A percentile compares a stretch with the other conserved stretches of the same genome.
Conservation (phyloP, 805 yeast species). For the Ogataea pilisensis region DNA sequence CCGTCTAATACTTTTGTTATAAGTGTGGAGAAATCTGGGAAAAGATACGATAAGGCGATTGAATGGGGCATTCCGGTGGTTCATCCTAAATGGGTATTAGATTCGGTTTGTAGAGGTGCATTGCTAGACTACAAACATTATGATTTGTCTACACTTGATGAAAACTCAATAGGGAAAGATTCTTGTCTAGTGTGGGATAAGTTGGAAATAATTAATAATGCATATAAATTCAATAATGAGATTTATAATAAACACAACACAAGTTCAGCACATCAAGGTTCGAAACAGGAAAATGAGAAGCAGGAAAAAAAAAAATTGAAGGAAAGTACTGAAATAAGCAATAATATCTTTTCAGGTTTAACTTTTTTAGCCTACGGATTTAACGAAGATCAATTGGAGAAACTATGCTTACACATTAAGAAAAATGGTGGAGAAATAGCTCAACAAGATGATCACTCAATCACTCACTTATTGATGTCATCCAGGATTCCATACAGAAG, state of each 20-base stretch:
- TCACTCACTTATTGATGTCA: conserved; percentile 33
- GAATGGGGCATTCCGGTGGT: conserved; percentile 51
- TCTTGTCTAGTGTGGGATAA: conserved; percentile 39
- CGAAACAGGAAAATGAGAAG: neutral
- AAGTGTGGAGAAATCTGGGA: conserved; percentile 48
- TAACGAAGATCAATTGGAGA: conserved; percentile 14
- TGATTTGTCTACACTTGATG: conserved; percentile 24
- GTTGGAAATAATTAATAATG: conserved; percentile 4
- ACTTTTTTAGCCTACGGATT: conserved; percentile 37
- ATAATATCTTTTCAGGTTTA: conserved; percentile 36
- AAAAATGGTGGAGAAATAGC: conserved; percentile 22
- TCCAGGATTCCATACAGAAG: conserved; percentile 14
- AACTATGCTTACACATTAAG: conserved; percentile 14
- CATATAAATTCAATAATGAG: conserved; percentile 8
- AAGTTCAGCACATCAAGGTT: neutral
- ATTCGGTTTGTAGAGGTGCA: conserved; percentile 42
- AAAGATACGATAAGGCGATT: conserved; percentile 46
- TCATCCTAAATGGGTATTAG: conserved; percentile 49
- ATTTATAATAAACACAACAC: conserved; percentile 7
- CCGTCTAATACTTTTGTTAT: conserved; percentile 41
- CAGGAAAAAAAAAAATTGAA: neutral
- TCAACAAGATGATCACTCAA: conserved; percentile 27
- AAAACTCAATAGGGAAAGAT: conserved; percentile 21
- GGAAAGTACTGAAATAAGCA: neutral
- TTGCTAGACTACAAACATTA: conserved; percentile 39